phyloP scores from a whole-genome alignment of 257 asterid species.

The Rauvolfia tetraphylla region DNA sequence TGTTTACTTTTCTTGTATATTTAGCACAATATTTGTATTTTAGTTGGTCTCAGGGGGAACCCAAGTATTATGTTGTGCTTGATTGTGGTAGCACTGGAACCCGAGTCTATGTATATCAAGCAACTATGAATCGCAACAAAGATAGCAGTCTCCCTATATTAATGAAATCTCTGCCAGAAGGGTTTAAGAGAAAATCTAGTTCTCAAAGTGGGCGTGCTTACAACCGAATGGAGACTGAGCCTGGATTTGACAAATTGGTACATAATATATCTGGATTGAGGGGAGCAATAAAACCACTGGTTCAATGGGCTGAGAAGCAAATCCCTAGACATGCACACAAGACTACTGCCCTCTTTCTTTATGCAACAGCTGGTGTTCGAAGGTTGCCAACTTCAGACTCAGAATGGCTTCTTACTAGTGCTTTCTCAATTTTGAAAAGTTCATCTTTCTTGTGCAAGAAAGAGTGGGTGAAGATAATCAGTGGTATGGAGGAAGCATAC shows the following conservation, averaged over 20 bases:
- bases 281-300: slow-evolving; percentile 64
- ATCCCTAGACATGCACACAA: slow-evolving; percentile 72
- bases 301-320: slow-evolving; percentile 92
- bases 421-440: slow-evolving; percentile 69
- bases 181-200: slow-evolving; percentile 50
- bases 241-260: slow-evolving; percentile 94
- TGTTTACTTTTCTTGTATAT: slow-evolving; percentile 51
- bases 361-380: slow-evolving; percentile 98
- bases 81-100: slow-evolving; percentile 99
- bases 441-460: slow-evolving; percentile 76
- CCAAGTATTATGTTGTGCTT: slow-evolving; percentile 77
- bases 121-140: slow-evolving; percentile 47
- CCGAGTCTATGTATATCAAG: slow-evolving; percentile 89
- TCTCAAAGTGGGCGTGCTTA: slow-evolving; percentile 78
- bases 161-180: slow-evolving; percentile 76
- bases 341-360: slow-evolving; percentile 74
- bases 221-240: slow-evolving; percentile 97
- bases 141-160: slow-evolving; percentile 65
- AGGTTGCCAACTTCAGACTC: slow-evolving; percentile 84
- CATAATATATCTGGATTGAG: slow-evolving; percentile 66
- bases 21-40: slow-evolving; percentile 44
- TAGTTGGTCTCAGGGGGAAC: slow-evolving; percentile 52
- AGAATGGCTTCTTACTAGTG: slow-evolving; percentile 85
- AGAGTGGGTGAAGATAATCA: slow-evolving; percentile 88
- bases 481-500: slow-evolving; percentile 93